Evolutionary conservation across 108 stramenopile genomes (phyloP).

Genomic region (Cyclostephanos invisitatus): DNA sequence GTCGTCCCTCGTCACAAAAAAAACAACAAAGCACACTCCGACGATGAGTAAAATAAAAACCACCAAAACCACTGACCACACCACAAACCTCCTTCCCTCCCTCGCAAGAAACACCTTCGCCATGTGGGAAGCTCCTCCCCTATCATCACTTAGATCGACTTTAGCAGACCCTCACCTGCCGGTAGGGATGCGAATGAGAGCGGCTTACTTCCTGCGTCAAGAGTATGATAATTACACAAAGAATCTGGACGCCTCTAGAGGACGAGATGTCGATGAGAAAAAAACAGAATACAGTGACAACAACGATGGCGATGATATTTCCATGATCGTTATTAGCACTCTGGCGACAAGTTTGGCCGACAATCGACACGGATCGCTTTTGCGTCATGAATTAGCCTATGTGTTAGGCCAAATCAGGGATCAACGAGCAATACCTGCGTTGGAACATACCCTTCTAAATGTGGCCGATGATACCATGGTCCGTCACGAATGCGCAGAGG

Average conservation of each 20-base stretch:
- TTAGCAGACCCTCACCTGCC: constrained; percentile 64
- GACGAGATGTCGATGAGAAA: constrained; percentile 15
- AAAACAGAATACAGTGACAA: constrained; percentile 19
- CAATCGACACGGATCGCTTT: constrained; percentile 74
- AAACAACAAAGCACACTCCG: too few relatives aligned
- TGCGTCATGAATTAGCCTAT: constrained; percentile 98
- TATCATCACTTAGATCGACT: constrained; percentile 49
- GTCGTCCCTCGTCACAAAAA: too few relatives aligned
- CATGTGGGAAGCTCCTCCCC: constrained; percentile 71
- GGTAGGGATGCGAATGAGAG: constrained; percentile 88
- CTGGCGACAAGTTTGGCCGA: constrained; percentile 56
- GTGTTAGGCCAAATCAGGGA: constrained; percentile 95
- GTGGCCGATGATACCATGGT: constrained; percentile 90
- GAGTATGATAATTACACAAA: constrained; percentile 41
- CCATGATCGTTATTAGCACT: constrained; percentile 41
- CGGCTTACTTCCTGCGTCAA: constrained; percentile 79
- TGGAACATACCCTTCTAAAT: constrained; percentile 52
- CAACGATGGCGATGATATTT: constrained; percentile 22
- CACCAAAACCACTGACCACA: neutral
- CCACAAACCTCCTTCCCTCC: too few relatives aligned
- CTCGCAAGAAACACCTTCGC: neutral
- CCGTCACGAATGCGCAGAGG: constrained; percentile 97
- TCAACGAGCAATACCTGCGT: constrained; percentile 53
- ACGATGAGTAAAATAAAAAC: too few relatives aligned
- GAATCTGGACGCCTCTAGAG: constrained; percentile 13